A percentile compares a stretch with the other conserved stretches of the same genome.
Conservation (phyloP, 139 green algal species). For the Pleodorina starrii region DNA sequence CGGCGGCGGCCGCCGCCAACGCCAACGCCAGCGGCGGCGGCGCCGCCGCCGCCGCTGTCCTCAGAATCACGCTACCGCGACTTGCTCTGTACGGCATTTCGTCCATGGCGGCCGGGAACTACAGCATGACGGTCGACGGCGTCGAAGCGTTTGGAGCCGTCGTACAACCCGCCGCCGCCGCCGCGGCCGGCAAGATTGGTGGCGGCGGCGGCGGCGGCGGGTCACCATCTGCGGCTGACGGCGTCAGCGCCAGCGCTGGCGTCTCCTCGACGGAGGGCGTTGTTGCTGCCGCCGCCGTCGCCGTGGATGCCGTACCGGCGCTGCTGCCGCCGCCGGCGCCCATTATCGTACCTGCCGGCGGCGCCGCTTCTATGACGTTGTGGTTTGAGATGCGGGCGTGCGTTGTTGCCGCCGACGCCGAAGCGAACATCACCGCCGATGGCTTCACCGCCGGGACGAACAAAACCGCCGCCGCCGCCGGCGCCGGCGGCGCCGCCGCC, state of each 20-base stretch:
- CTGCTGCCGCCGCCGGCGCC: neutral
- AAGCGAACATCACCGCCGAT: neutral
- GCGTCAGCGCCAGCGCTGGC: neutral
- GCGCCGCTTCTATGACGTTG: neutral
- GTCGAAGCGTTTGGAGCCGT: neutral
- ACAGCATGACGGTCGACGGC: slow-evolving; percentile 7
- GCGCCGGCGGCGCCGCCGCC: too few relatives aligned
- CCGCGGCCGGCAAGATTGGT: neutral
- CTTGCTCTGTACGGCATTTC: slow-evolving; percentile 1
- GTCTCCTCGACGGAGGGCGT: neutral
- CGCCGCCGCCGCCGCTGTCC: neutral
- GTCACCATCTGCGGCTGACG: neutral
- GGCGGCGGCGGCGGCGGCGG: neutral
- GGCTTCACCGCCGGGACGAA: neutral
- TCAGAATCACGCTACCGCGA: neutral
- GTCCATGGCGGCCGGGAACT: slow-evolving; percentile 15
- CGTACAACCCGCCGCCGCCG: neutral
- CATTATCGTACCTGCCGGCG: neutral
- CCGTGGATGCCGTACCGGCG: too few relatives aligned
- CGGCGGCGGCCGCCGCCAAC: neutral
- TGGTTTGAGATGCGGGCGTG: neutral
- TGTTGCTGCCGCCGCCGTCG: neutral
- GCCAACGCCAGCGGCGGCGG: neutral
- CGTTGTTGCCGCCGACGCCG: neutral
- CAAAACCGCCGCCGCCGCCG: too few relatives aligned